A percentile compares a stretch with the other conserved stretches of the same genome.
Conservation (phyloP, 495 filamentous ascomycete species). For the Barbatosphaeria neglecta region DNA sequence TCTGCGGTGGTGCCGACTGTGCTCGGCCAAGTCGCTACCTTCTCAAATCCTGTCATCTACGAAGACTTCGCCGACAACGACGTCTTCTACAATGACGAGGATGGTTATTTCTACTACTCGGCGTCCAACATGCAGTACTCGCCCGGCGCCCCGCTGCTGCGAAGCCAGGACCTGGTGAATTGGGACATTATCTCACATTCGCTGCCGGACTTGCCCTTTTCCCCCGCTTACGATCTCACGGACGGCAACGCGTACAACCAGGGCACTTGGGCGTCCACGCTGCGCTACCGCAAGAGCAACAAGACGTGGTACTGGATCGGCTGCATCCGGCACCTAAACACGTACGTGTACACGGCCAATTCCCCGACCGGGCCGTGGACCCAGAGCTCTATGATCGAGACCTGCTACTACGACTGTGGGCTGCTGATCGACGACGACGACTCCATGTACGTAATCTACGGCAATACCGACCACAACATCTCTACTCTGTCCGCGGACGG, state of each 20-base stretch:
- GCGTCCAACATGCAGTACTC: slow-evolving; percentile 47
- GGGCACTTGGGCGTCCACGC: slow-evolving; percentile 44
- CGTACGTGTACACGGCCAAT: slow-evolving; percentile 38
- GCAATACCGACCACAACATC: slow-evolving; percentile 34
- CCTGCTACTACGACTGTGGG: slow-evolving; percentile 49
- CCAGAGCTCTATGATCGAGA: slow-evolving; percentile 15
- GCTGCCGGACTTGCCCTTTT: slow-evolving; percentile 39
- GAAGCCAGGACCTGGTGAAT: slow-evolving; percentile 44
- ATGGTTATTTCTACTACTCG: slow-evolving; percentile 37
- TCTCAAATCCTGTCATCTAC: too few species aligned
- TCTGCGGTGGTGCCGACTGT: too few species aligned
- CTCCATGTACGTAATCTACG: slow-evolving; percentile 46
- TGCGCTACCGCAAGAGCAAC: slow-evolving; percentile 35
- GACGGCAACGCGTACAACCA: slow-evolving; percentile 34
- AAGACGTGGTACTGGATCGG: slow-evolving; percentile 46
- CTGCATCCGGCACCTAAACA: slow-evolving; percentile 33
- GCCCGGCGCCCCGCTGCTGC: slow-evolving; percentile 47
- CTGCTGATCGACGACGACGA: slow-evolving; percentile 47
- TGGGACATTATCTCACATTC: slow-evolving; percentile 45
- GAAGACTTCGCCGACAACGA: slow-evolving; percentile 21
- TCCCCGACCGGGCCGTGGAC: slow-evolving; percentile 20
- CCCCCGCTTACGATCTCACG: slow-evolving; percentile 35
- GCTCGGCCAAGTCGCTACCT: too few species aligned
- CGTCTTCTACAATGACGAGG: slow-evolving; percentile 31
- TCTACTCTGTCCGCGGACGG: slow-evolving; percentile 39